Evolutionary conservation across 2,329 filamentous ascomycete species (phyloP), one percentile per base, ranked within the genome.

Genomic region (Ophiostoma ips): DNA sequence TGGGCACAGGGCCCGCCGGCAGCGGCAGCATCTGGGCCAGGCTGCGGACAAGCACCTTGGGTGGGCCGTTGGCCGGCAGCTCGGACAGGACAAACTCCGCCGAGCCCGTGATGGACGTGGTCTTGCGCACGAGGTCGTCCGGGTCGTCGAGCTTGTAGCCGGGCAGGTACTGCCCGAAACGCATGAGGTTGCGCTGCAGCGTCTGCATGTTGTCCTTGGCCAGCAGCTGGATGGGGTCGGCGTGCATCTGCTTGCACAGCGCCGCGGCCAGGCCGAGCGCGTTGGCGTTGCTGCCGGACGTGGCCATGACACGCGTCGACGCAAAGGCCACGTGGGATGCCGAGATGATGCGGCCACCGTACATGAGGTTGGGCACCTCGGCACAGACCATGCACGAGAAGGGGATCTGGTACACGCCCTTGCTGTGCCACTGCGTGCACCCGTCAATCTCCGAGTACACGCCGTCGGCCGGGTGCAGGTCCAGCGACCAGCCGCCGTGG

Each of bases 381-480:
- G 57, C 50, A 43, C 58, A 59, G 46, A 58, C 49, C 56, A 59
- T 58, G 5, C 54, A 53, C 5, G 58, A 59, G 48, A 59, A 58
- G 1, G 58, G 58, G 46, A 59, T 58, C 41, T 58, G 58, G 35
- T 59, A 58, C 34, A 58, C 55, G 16, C 51, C 55, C 28, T 59
- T 59, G 10, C 52, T 53, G 41, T 59, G 58, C 46, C 55, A 56
- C 47, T 59, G 58, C 5, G 56, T 59, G 52, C 58, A 59, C 18
- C 58, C 58, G 37, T 59, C 57, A 19, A 59, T 52, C 30, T 59
- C 58, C 12, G 58, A 59, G 48, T 57, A 59, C 34, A 58, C 58
- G 16, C 58, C 57, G 46, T 59, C 58, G 2, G 58, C 58, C 10
- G 58, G 58, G 46, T 59, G 58, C 35, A 59, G 52, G 24, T 59